Evolutionary conservation across 306 rosid genomes (phyloP).

Genomic region (Acacia acuminata): DNA sequence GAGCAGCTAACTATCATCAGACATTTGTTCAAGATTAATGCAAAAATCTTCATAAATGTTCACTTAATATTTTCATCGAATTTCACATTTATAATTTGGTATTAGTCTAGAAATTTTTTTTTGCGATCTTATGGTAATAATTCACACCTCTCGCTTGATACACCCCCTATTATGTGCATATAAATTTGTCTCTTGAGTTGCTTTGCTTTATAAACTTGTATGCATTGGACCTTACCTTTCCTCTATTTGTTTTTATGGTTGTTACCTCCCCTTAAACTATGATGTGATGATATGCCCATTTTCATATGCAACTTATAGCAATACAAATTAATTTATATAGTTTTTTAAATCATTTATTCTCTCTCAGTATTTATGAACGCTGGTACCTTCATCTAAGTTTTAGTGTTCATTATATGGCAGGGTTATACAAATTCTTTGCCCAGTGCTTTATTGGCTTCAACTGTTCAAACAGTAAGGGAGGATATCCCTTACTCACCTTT

Average conservation of each 20-base stretch:
- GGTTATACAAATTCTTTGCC: constrained; percentile 89
- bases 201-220: constrained; percentile 6
- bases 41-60: neutral
- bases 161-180: neutral
- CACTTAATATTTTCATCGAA: neutral
- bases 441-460: constrained; percentile 76
- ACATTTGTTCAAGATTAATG: neutral
- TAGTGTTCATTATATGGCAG: constrained; percentile 44
- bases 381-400: constrained; percentile 22
- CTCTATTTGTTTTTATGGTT: neutral
- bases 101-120: neutral
- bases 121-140: neutral
- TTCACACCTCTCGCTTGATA: neutral
- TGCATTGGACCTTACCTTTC: constrained; percentile 21
- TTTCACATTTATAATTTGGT: neutral
- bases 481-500: constrained; percentile 91
- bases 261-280: neutral
- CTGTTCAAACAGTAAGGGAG: constrained; percentile 79
- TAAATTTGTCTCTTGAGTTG: neutral
- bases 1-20: neutral
- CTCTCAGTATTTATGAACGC: neutral
- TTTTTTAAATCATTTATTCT: neutral
- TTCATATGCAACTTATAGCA: neutral
- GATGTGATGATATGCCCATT: neutral
- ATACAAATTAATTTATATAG: constrained; percentile 1